Conservation (phyloP, 1,284 basidiomycete species). For the Leccinum fuscescens region DNA sequence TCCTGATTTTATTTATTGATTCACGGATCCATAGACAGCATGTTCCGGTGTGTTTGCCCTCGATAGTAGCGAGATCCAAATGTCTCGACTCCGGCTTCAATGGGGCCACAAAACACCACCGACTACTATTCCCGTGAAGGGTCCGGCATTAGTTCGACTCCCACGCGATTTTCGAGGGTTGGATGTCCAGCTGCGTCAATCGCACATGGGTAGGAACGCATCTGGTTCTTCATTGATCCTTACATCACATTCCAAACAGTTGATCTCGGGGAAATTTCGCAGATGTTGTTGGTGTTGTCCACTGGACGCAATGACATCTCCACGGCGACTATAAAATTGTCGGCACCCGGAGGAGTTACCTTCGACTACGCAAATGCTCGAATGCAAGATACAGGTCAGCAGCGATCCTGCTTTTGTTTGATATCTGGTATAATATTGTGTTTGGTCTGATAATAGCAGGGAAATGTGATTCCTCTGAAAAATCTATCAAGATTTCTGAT, state of each 20-base stretch:
- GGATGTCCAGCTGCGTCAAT: slow-evolving; percentile 58
- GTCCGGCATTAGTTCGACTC: slow-evolving; percentile 50
- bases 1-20: background rate
- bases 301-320: slow-evolving; percentile 66
- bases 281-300: slow-evolving; percentile 52
- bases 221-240: slow-evolving; percentile 5
- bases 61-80: slow-evolving; percentile 58
- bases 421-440: slow-evolving; percentile 14
- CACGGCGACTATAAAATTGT: slow-evolving; percentile 51
- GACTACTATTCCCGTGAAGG: slow-evolving; percentile 25
- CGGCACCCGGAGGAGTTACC: slow-evolving; percentile 48
- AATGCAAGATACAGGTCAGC: slow-evolving; percentile 39
- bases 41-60: slow-evolving; percentile 60
- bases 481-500: slow-evolving; percentile 47
- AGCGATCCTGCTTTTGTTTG: slow-evolving; percentile 3
- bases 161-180: slow-evolving; percentile 59
- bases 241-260: slow-evolving; percentile 42
- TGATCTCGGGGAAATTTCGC: slow-evolving; percentile 59
- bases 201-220: slow-evolving; percentile 52
- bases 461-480: slow-evolving; percentile 36
- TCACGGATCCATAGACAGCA: slow-evolving; percentile 48
- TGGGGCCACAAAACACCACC: slow-evolving; percentile 46
- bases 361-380: slow-evolving; percentile 50
- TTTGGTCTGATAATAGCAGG: slow-evolving; percentile 10
- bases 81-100: slow-evolving; percentile 58